Evolutionary conservation across 2,329 filamentous ascomycete genomes (phyloP).

Genomic region (Alternaria tenuissima): DNA sequence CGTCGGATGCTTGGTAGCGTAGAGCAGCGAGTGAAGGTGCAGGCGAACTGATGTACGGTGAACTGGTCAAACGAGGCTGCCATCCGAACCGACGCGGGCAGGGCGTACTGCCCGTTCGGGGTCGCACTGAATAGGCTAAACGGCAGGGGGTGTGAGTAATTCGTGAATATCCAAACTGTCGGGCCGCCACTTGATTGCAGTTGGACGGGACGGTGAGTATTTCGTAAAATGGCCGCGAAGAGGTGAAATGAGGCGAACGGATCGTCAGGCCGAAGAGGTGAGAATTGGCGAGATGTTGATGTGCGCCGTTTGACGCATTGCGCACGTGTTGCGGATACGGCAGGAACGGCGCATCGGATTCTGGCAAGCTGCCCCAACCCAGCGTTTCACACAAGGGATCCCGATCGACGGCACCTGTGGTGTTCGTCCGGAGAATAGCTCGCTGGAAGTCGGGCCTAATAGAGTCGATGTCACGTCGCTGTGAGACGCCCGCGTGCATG

Average conservation of each 20-base stretch:
- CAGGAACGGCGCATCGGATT: constrained; percentile 17
- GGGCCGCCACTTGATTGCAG: constrained; percentile 1
- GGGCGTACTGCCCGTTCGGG: not conserved
- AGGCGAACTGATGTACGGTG: not conserved
- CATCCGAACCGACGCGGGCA: constrained; percentile 8
- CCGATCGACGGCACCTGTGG: constrained; percentile 7
- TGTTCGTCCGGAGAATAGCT: constrained; percentile 1
- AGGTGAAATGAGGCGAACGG: not conserved
- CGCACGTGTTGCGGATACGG: constrained; percentile 13
- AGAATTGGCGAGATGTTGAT: not conserved
- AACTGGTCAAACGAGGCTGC: not conserved
- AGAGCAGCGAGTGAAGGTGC: constrained; percentile 5
- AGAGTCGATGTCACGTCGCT: not conserved
- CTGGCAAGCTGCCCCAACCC: constrained; percentile 6
- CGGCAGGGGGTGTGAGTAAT: not conserved
- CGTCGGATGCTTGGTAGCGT: constrained; percentile 1
- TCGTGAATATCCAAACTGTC: constrained; percentile 5
- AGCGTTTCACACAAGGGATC: not conserved
- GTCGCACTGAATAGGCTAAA: constrained; percentile 4
- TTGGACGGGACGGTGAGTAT: not conserved
- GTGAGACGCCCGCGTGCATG: not conserved
- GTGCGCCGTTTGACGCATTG: constrained; percentile 3
- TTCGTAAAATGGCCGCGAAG: constrained; percentile 3
- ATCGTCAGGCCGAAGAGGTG: not conserved
- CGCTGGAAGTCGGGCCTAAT: constrained; percentile 1